These are phyloP conservation scores for Aspergillus texensis DNA, from an alignment of 2,329 filamentous ascomycete genomes.

Conservation along the genomic window DNA sequence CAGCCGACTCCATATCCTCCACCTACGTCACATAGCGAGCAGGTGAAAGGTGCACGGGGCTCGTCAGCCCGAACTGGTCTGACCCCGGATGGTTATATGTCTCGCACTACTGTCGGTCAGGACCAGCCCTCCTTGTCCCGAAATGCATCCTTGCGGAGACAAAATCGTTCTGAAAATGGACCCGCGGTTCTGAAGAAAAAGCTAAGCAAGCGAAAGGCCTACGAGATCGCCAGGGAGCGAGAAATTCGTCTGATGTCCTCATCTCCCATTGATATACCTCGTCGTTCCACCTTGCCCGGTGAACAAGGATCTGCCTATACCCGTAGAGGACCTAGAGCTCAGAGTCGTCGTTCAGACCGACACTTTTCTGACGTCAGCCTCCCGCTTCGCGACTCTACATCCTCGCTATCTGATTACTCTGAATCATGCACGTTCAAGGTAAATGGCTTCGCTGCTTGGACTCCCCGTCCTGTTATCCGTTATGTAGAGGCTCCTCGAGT, in stretches of 20 bases:
- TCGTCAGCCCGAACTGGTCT: constrained; percentile 12
- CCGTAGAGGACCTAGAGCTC: constrained; percentile 43
- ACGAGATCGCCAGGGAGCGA: constrained; percentile 77
- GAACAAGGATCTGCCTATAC: constrained; percentile 64
- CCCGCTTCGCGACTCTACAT: constrained; percentile 72
- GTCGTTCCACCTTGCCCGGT: constrained; percentile 63
- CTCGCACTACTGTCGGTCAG: constrained; percentile 40
- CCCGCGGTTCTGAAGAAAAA: constrained; percentile 64
- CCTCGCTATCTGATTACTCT: constrained; percentile 72
- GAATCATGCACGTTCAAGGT: constrained; percentile 79
- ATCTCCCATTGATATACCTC: constrained; percentile 62
- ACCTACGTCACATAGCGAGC: constrained; percentile 26
- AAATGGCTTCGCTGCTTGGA: constrained; percentile 76
- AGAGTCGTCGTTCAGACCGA: constrained; percentile 60
- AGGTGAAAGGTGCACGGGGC: constrained; percentile 17
- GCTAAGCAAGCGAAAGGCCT: constrained; percentile 75
- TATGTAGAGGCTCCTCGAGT: constrained; percentile 69
- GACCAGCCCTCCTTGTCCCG: constrained; percentile 47
- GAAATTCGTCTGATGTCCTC: constrained; percentile 85
- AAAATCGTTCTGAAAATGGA: constrained; percentile 63
- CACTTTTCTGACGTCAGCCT: constrained; percentile 74
- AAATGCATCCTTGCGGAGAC: constrained; percentile 53
- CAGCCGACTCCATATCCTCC: constrained; percentile 22
- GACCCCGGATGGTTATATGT: constrained; percentile 31
- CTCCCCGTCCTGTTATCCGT: constrained; percentile 80